phyloP scores from a whole-genome alignment of 2,329 filamentous ascomycete genomes.

The Ceratocystis lukuohia region DNA sequence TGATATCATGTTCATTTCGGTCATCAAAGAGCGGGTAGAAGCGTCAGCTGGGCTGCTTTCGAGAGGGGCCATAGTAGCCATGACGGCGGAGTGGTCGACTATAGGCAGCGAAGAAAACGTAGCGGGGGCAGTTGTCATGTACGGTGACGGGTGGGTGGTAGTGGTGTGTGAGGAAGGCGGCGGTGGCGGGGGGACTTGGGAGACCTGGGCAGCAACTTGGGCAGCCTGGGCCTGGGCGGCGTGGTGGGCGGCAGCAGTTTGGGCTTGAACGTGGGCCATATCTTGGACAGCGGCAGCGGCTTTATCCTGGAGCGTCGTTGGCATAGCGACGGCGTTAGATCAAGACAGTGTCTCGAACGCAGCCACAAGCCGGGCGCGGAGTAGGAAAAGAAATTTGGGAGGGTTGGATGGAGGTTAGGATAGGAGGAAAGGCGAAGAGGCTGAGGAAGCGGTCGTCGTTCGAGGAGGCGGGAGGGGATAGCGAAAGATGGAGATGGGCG shows the following conservation, averaged over 20 bases:
- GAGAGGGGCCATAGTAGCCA: slow-evolving; percentile 8
- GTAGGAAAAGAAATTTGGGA: neutral
- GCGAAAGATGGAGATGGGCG: no score
- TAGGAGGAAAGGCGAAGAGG: neutral
- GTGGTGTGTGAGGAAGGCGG: neutral
- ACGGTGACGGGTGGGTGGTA: neutral
- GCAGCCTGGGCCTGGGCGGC: neutral
- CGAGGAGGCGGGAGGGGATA: no score
- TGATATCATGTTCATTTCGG: slow-evolving; percentile 14
- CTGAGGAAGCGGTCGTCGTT: neutral
- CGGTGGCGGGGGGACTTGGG: slow-evolving; percentile 3
- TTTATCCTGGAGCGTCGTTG: neutral
- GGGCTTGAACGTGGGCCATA: slow-evolving; percentile 3
- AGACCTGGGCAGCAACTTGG: neutral
- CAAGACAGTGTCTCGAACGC: slow-evolving; percentile 10
- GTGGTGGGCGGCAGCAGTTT: no score
- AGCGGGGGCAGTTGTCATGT: slow-evolving; percentile 7
- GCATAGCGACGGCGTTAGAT: slow-evolving; percentile 6
- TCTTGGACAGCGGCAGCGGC: slow-evolving; percentile 1
- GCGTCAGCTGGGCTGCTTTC: slow-evolving; percentile 6
- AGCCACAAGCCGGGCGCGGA: slow-evolving; percentile 2
- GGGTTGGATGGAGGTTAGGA: neutral
- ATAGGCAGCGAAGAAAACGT: slow-evolving; percentile 7
- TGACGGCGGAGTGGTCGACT: slow-evolving; percentile 13
- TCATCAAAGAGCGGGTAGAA: slow-evolving; percentile 13